These are phyloP conservation scores for Prototheca cutis DNA, from an alignment of 163 green algal species.

Conservation along the genomic window DNA sequence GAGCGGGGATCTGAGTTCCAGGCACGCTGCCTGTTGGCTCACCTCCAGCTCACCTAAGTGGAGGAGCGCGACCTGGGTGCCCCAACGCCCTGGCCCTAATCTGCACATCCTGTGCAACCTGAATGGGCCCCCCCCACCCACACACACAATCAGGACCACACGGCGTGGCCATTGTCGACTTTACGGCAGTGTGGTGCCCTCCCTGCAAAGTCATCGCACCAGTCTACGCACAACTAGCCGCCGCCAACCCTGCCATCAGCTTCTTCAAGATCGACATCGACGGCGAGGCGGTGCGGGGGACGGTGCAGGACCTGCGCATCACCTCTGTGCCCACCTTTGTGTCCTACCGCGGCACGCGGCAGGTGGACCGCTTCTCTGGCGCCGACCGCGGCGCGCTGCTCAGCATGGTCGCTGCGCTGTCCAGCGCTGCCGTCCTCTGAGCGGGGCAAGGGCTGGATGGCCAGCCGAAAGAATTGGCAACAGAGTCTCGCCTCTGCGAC, in stretches of 20 bases:
- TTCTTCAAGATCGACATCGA: slow-evolving; percentile 41
- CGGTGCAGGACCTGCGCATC: background rate
- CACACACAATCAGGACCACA: background rate
- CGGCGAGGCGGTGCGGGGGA: background rate
- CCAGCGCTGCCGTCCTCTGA: background rate
- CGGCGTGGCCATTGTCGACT: slow-evolving; percentile 2
- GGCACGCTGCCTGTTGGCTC: too few species aligned
- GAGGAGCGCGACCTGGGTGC: too few species aligned
- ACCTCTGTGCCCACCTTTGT: slow-evolving; percentile 22
- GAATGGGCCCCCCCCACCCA: background rate
- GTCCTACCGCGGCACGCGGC: slow-evolving; percentile 12
- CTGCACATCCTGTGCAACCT: too few species aligned
- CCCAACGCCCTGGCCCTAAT: too few species aligned
- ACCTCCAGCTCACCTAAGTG: background rate
- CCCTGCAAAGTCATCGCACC: slow-evolving; percentile 33
- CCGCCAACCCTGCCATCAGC: slow-evolving; percentile 8
- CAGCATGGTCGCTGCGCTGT: slow-evolving; percentile 15
- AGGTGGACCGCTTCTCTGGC: slow-evolving; percentile 19
- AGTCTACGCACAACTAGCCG: slow-evolving; percentile 18
- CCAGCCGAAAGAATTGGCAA: too few species aligned
- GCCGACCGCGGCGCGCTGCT: slow-evolving; percentile 21
- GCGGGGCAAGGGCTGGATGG: background rate
- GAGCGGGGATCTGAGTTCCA: too few species aligned
- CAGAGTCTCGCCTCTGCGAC: too few species aligned
- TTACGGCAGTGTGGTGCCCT: slow-evolving; percentile 13